Base-by-base conservation (phyloP, 345 rosid species). In the Adansonia digitata region DNA sequence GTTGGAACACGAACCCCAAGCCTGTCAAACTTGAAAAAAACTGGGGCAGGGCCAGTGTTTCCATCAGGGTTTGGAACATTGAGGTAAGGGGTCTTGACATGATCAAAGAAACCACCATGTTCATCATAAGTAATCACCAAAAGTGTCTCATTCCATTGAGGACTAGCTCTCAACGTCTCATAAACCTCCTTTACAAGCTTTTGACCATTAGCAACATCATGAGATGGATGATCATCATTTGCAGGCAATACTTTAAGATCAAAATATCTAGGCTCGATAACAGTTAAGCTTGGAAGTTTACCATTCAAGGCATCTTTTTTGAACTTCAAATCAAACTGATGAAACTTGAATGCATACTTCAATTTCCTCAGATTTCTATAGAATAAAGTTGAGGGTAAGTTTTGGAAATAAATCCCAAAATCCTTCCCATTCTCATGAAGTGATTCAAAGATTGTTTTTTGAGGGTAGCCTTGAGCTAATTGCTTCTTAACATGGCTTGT, bases 61-160 rank as follows among this genome's bases (percentile, higher is more conserved):
- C 96, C 97, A 85, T 92, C 98, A 0, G 98, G 98, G 68, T 73
- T 92, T 0, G 98, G 98, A 63, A 94, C 85, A 82, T 86, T 82
- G 2, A 82, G 84, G 77, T 56, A 89, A 69, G 97, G 98, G 69
- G 98, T 94, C 49, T 77, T 24, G 1, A 94, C 97, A 89, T 94
- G 98, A 78, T 94, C 98, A 78, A 71, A 94, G 65, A 92, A 94
- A 6, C 98, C 98, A 65, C 97, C 98, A 75, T 94, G 98, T 74
- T 94, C 97, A 85, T 92, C 98, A 55, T 92, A 94, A 9, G 97
- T 94, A 78, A 94, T 88, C 40, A 94, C 80, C 75, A 94, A 73
- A 20, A 89, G 88, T 43, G 98, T 94, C 86, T 92, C 86, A 75
- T 94, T 92, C 98, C 98, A 92, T 59, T 94, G 98, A 60, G 98